Evolutionary conservation across 2,329 filamentous ascomycete species (phyloP).

Genomic region (Apiospora phragmitis): DNA sequence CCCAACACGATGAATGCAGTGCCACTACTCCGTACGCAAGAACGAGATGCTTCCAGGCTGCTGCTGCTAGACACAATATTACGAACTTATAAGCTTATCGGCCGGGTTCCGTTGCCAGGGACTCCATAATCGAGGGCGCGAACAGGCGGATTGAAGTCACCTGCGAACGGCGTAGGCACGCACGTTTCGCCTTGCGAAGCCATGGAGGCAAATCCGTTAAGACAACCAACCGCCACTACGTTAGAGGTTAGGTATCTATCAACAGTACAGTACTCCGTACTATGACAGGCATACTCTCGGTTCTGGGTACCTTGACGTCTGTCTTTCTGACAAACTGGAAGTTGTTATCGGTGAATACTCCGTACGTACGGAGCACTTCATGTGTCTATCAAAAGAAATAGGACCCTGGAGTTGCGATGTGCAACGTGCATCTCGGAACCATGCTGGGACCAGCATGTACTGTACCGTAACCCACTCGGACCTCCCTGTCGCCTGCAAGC

Average conservation of each 20-base stretch:
- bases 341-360: not conserved
- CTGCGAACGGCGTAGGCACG: not conserved
- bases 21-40: not conserved
- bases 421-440: not conserved
- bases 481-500: conserved; percentile 1
- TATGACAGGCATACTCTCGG: not conserved
- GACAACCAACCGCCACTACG: not conserved
- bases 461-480: not conserved
- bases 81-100: conserved; percentile 3
- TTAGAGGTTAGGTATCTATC: not conserved
- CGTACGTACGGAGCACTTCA: not conserved
- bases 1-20: conserved; percentile 7
- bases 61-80: not conserved
- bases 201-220: not conserved
- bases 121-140: not conserved
- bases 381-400: not conserved
- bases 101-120: not conserved
- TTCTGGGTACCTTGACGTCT: not conserved
- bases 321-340: not conserved
- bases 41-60: not conserved
- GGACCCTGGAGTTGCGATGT: conserved; percentile 5
- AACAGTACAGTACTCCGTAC: not conserved
- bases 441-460: not conserved
- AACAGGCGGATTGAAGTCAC: not conserved
- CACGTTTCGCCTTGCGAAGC: not conserved